phyloP scores from a whole-genome alignment of 2,329 filamentous ascomycete species.

The Cytospora mali region DNA sequence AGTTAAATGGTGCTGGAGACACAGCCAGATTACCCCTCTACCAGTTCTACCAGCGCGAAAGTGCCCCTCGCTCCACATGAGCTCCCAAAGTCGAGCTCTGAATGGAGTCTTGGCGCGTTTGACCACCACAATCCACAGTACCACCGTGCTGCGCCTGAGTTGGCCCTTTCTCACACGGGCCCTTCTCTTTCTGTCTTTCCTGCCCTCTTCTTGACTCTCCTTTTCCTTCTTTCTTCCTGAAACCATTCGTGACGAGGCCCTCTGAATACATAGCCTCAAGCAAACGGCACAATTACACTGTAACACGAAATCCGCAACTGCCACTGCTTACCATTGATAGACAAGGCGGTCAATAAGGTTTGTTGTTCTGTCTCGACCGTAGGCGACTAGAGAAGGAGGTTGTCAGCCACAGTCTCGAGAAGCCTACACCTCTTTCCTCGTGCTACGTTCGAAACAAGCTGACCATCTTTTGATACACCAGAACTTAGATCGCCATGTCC shows the following conservation, averaged over 20 bases:
- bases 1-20: neutral
- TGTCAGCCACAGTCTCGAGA: too few relatives aligned
- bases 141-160: neutral
- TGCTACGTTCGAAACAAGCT: neutral
- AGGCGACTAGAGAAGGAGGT: too few relatives aligned
- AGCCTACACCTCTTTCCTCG: neutral
- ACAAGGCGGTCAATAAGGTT: constrained; percentile 10
- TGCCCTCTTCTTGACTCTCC: neutral
- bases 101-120: constrained; percentile 28
- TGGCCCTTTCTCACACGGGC: neutral
- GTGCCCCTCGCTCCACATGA: constrained; percentile 25
- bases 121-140: constrained; percentile 12
- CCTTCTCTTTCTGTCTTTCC: neutral
- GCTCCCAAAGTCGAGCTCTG: constrained; percentile 20
- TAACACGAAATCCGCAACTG: constrained; percentile 10
- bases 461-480: neutral
- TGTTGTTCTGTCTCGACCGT: neutral
- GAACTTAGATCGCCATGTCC: constrained; percentile 45
- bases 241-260: constrained; percentile 4
- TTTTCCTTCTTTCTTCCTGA: neutral
- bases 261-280: constrained; percentile 1
- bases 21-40: constrained; percentile 15
- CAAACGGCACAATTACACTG: constrained; percentile 9
- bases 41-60: constrained; percentile 5
- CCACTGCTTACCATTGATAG: constrained; percentile 1